phyloP scores from a whole-genome alignment of 352 stramenopile species.

The Pythium coloratum region DNA sequence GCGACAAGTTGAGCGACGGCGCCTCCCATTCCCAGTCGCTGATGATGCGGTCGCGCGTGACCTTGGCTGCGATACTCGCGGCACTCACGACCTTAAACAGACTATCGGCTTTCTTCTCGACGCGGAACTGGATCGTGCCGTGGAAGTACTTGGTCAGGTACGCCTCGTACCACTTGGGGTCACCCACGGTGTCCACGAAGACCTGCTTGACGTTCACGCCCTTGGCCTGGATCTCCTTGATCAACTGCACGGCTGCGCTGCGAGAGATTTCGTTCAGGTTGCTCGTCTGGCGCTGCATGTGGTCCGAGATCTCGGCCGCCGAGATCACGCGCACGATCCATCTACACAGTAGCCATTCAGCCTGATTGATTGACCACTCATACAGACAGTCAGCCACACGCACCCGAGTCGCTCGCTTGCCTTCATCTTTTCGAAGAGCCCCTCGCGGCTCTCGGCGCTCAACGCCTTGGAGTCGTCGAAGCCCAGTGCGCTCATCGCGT shows the following conservation, averaged over 20 bases:
- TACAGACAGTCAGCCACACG: slow-evolving; percentile 12
- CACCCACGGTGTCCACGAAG: slow-evolving; percentile 95
- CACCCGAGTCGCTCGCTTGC: slow-evolving; percentile 64
- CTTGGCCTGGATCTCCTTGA: slow-evolving; percentile 85
- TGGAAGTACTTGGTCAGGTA: slow-evolving; percentile 92
- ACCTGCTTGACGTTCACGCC: slow-evolving; percentile 88
- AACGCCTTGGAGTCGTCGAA: slow-evolving; percentile 97
- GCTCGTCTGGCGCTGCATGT: slow-evolving; percentile 91
- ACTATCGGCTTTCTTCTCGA: slow-evolving; percentile 96
- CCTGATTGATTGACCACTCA: not conserved
- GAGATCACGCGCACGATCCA: slow-evolving; percentile 91
- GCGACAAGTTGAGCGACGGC: slow-evolving; percentile 51
- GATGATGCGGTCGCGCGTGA: slow-evolving; percentile 89
- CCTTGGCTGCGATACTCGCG: slow-evolving; percentile 93
- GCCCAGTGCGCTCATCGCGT: slow-evolving; percentile 77
- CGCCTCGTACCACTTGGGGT: slow-evolving; percentile 88
- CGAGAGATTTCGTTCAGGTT: slow-evolving; percentile 96
- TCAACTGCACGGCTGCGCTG: slow-evolving; percentile 92
- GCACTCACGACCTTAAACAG: slow-evolving; percentile 94
- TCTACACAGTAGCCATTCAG: slow-evolving; percentile 36
- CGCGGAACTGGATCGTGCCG: slow-evolving; percentile 90
- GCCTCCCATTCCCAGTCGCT: slow-evolving; percentile 90
- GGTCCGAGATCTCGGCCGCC: slow-evolving; percentile 92
- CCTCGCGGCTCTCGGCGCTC: slow-evolving; percentile 79
- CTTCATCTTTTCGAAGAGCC: slow-evolving; percentile 90